phyloP scores from a whole-genome alignment of 2,329 filamentous ascomycete species.

The Myriosclerotinia scirpicola region DNA sequence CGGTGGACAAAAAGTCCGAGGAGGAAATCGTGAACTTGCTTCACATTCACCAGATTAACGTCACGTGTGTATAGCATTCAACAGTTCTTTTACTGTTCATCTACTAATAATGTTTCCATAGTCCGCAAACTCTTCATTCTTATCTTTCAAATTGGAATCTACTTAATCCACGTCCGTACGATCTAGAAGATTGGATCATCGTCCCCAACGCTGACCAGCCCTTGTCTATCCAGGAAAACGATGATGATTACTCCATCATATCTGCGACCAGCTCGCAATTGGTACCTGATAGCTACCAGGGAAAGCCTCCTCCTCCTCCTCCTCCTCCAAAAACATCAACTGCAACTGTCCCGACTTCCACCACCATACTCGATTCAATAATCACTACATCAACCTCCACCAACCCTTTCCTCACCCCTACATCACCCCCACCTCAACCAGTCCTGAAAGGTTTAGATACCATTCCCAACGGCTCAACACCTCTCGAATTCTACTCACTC shows the following conservation, averaged over 20 bases:
- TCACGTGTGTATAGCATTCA: slow-evolving; percentile 12
- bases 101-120: slow-evolving; percentile 4
- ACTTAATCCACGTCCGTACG: slow-evolving; percentile 18
- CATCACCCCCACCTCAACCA: not conserved
- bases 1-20: slow-evolving; percentile 21
- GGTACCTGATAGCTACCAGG: not conserved
- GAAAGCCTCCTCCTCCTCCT: not conserved
- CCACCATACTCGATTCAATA: not conserved
- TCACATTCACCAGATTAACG: slow-evolving; percentile 17
- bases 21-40: slow-evolving; percentile 24
- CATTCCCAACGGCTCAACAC: not conserved
- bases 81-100: not conserved
- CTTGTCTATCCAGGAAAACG: slow-evolving; percentile 11
- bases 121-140: slow-evolving; percentile 6
- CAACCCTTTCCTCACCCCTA: not conserved
- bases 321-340: not conserved
- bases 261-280: not conserved
- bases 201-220: slow-evolving; percentile 1
- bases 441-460: not conserved
- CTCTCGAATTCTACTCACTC: not conserved
- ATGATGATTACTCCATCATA: slow-evolving; percentile 2
- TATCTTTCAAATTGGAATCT: slow-evolving; percentile 21
- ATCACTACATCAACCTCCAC: not conserved
- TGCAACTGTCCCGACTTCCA: not conserved
- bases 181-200: not conserved